Conservation (phyloP, 129 eudicot species). For the Saussurea involucrata region DNA sequence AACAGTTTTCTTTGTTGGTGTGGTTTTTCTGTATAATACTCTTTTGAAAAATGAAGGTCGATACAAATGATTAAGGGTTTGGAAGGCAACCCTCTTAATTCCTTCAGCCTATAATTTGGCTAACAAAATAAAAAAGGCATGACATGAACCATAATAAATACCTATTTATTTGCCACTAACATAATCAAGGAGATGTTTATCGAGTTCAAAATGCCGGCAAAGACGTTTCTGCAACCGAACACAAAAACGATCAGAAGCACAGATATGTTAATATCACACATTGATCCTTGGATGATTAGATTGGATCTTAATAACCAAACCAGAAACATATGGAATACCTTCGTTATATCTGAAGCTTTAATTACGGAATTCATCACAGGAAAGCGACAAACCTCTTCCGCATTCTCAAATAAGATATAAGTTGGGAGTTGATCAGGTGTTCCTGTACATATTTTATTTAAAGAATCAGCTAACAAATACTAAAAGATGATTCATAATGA, state of each 20-base stretch:
- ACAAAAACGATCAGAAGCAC: not conserved
- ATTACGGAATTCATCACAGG: constrained; percentile 49
- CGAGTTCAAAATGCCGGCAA: constrained; percentile 92
- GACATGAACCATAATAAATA: not conserved
- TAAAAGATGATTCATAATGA: not conserved
- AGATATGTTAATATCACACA: not conserved
- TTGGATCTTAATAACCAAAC: not conserved
- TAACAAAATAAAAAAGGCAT: not conserved
- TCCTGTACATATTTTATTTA: constrained; percentile 36
- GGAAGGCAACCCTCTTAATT: not conserved
- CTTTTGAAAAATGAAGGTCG: not conserved
- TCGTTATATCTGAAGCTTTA: constrained; percentile 53
- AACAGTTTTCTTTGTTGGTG: not conserved
- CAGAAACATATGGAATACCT: constrained; percentile 42
- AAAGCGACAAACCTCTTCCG: constrained; percentile 62
- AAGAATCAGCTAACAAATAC: not conserved
- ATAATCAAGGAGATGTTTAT: constrained; percentile 77
- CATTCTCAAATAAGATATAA: constrained; percentile 68
- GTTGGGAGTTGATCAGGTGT: constrained; percentile 70
- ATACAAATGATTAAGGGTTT: not conserved
- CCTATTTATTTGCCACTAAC: constrained; percentile 70
- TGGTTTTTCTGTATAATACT: not conserved
- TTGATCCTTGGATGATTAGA: not conserved
- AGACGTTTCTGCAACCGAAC: constrained; percentile 67
- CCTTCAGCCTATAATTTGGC: constrained; percentile 3